Evolutionary conservation across 495 filamentous ascomycete species (phyloP), one percentile per base, ranked within the genome.

Genomic region (Baudoinia panamericana): DNA sequence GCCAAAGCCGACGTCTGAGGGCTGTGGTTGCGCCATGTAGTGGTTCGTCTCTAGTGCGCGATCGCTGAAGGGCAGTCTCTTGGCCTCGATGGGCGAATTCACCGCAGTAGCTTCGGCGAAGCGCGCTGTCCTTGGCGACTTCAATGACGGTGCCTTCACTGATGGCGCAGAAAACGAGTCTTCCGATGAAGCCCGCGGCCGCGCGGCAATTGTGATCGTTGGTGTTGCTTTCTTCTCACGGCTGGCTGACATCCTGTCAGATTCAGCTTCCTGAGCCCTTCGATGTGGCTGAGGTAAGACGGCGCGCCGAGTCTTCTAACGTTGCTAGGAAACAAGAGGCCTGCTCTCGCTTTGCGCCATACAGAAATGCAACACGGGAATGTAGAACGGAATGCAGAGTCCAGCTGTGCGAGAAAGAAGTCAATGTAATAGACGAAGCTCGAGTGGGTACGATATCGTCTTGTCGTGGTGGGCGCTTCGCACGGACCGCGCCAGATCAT

Each of bases 51-150:
- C 10, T n/a, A 71, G 72, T 8, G 20, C 27, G 48, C 17, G 6
- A 12, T 82, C 75, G 30, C 72, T 73, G 55, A 92, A 90, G 1
- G 84, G 83, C 4, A 53, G 31, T 43, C 65, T 62, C 17, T 50
- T 58, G 4, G 68, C 63, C 31, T 80, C 81, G 52, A 90, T 69
- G 38, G 86, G 86, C 19, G 86, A 93, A 60, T 88, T 68, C 36
- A 93, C 80, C 16, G 83, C 70, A 5, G 86, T 93, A 23, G 84
- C 84, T 65, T 94, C 86, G 27, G 84, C 84, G 54, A 94, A 93
- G 46, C 86, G 80, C 46, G 86, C 77, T 34, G 82, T 83, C 44
- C 86, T 73, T 23, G 80, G 80, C 20, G 80, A 70, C 63, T 80
- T 85, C 33, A 92, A 63, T 13, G 84, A 81, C 0, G 56, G 48